phyloP scores from a whole-genome alignment of 2,329 filamentous ascomycete species.

The Scedosporium dehoogii region DNA sequence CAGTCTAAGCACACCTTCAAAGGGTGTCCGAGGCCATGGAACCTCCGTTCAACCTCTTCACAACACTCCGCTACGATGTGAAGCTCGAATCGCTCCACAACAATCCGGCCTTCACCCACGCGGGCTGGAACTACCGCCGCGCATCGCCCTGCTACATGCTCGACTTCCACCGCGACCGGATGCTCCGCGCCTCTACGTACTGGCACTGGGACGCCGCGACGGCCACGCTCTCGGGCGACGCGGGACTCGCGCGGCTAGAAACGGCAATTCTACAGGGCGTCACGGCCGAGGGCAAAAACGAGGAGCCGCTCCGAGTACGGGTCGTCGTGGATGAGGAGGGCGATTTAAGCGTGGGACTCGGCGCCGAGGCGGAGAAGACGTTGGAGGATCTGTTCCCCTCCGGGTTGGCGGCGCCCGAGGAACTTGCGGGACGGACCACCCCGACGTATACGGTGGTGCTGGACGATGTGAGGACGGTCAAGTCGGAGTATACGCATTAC shows the following conservation, averaged over 20 bases:
- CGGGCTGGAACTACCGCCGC: constrained; percentile 42
- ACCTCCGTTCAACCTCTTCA: constrained; percentile 52
- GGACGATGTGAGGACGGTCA: constrained; percentile 28
- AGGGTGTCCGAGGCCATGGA: constrained; percentile 15
- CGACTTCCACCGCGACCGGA: constrained; percentile 65
- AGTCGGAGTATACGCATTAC: constrained; percentile 64
- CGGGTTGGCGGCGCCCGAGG: constrained; percentile 26
- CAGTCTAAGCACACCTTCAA: background rate
- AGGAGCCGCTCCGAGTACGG: constrained; percentile 29
- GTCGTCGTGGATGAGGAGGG: constrained; percentile 44
- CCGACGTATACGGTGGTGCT: constrained; percentile 32
- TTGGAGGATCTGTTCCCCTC: constrained; percentile 33
- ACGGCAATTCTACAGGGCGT: constrained; percentile 20
- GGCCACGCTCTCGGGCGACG: constrained; percentile 30
- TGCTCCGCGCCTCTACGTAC: constrained; percentile 52
- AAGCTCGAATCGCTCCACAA: constrained; percentile 35
- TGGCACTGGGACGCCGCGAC: constrained; percentile 44
- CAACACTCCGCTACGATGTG: constrained; percentile 63
- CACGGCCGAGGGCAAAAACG: background rate
- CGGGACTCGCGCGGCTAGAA: constrained; percentile 34
- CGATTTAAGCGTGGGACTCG: constrained; percentile 30
- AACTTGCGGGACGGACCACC: constrained; percentile 10
- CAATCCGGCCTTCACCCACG: constrained; percentile 24
- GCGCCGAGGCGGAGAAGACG: constrained; percentile 32
- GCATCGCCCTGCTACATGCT: constrained; percentile 68